phyloP scores from a whole-genome alignment of 768 basidiomycete genomes.

The Suillus alpinus region DNA sequence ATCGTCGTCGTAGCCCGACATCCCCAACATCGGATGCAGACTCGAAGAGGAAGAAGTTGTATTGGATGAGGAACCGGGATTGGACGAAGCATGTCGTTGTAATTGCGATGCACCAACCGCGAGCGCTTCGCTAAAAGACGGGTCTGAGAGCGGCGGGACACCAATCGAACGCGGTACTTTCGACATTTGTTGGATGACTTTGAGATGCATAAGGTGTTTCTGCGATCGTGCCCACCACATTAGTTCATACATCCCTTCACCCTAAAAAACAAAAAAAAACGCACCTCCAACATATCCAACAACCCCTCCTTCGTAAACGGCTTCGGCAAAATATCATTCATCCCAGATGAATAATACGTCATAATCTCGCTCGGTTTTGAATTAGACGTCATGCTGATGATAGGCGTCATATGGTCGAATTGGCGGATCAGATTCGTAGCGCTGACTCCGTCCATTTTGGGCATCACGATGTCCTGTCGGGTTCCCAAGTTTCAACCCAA shows the following conservation, averaged over 20 bases:
- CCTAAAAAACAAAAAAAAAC: not conserved
- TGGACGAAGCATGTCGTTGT: not conserved
- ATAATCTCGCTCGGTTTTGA: constrained; percentile 91
- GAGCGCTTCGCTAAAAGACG: constrained; percentile 53
- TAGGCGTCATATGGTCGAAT: constrained; percentile 93
- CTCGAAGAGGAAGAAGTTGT: constrained; percentile 3
- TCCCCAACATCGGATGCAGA: not conserved
- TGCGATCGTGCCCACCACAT: constrained; percentile 21
- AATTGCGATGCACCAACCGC: constrained; percentile 34
- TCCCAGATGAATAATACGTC: constrained; percentile 71
- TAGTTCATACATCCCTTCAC: not conserved
- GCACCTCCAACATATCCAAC: constrained; percentile 87
- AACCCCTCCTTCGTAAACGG: constrained; percentile 95
- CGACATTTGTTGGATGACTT: constrained; percentile 78
- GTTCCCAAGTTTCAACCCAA: not conserved
- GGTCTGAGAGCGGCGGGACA: constrained; percentile 58
- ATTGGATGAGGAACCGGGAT: constrained; percentile 8
- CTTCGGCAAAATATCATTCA: constrained; percentile 97
- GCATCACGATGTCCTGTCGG: constrained; percentile 90
- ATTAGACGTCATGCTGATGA: constrained; percentile 98
- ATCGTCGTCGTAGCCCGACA: constrained; percentile 37
- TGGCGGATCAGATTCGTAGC: constrained; percentile 93
- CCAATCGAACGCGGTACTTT: constrained; percentile 64
- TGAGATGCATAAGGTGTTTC: constrained; percentile 89
- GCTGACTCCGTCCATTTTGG: constrained; percentile 80